Conservation (phyloP, 495 filamentous ascomycete genomes). For the Penicillium herquei region DNA sequence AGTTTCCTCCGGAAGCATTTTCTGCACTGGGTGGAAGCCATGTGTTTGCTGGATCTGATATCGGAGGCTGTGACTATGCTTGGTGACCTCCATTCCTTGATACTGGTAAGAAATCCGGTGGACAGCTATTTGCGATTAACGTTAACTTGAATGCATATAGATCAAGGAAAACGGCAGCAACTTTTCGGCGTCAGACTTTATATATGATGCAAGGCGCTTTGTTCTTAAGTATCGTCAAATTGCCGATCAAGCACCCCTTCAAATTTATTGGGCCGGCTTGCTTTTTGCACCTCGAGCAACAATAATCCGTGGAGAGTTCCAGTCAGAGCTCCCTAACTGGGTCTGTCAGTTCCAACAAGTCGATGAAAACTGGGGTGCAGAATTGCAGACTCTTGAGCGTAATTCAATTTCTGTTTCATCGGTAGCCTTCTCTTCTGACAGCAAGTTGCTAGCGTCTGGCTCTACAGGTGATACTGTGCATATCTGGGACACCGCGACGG, state of each 20-base stretch:
- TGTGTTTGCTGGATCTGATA: constrained; percentile 33
- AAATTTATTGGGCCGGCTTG: constrained; percentile 24
- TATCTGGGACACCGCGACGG: not conserved
- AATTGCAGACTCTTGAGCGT: not conserved
- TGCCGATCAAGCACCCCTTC: constrained; percentile 26
- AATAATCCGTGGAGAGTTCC: constrained; percentile 18
- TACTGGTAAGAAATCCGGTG: not conserved
- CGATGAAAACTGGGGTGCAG: not conserved
- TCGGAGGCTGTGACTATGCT: constrained; percentile 20
- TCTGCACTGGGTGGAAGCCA: constrained; percentile 43
- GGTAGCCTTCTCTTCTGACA: not conserved
- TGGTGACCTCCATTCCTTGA: not conserved
- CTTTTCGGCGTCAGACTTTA: not conserved
- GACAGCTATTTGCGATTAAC: not conserved
- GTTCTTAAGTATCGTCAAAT: constrained; percentile 23
- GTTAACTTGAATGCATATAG: not conserved
- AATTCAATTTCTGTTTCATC: not conserved
- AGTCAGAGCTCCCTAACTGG: constrained; percentile 3
- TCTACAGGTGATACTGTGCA: not conserved
- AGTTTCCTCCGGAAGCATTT: constrained; percentile 42
- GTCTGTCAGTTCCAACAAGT: too few species aligned
- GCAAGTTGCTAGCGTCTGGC: not conserved
- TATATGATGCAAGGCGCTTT: constrained; percentile 33
- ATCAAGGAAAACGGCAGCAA: not conserved
- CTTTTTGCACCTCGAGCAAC: constrained; percentile 31